These are phyloP conservation scores for Chaetomiaceae sp. DNA, from an alignment of 2,329 filamentous ascomycete genomes.

Conservation along the genomic window DNA sequence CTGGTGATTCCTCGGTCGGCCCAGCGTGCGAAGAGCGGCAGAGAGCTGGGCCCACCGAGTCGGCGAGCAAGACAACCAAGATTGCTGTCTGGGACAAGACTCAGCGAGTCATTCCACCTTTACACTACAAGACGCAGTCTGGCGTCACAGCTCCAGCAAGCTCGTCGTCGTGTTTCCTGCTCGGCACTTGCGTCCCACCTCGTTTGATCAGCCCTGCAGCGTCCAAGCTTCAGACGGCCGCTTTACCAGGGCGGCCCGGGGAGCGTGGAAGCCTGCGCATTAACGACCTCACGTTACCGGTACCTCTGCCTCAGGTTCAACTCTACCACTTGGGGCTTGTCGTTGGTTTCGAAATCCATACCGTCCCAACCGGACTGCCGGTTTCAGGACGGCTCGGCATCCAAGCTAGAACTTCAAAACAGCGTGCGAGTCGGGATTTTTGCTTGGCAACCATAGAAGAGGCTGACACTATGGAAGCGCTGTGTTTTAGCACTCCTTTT, in stretches of 20 bases:
- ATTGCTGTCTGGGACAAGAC: not conserved
- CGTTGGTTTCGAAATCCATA: not conserved
- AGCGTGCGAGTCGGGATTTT: too few relatives aligned
- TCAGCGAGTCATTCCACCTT: conserved; percentile 4
- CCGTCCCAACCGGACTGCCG: not conserved
- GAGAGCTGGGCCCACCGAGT: too few relatives aligned
- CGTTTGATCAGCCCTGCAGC: not conserved
- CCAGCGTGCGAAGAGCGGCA: too few relatives aligned
- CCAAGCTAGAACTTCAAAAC: too few relatives aligned
- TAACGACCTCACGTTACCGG: too few relatives aligned
- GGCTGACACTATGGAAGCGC: too few relatives aligned
- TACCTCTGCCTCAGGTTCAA: too few relatives aligned
- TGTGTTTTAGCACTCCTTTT: too few relatives aligned
- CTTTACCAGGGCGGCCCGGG: conserved; percentile 1
- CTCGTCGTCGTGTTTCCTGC: not conserved
- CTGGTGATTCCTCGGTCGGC: too few relatives aligned
- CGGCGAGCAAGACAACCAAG: conserved; percentile 5
- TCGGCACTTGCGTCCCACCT: not conserved
- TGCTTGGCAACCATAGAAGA: too few relatives aligned
- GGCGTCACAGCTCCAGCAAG: not conserved
- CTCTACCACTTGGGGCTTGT: too few relatives aligned
- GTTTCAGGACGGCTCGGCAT: conserved; percentile 10
- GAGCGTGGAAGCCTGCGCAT: not conserved
- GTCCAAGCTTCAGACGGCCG: conserved; percentile 6
- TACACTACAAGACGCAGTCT: too few relatives aligned